These are phyloP conservation scores for Tulasnella sp. DNA, from an alignment of 768 basidiomycete species.

Conservation along the genomic window DNA sequence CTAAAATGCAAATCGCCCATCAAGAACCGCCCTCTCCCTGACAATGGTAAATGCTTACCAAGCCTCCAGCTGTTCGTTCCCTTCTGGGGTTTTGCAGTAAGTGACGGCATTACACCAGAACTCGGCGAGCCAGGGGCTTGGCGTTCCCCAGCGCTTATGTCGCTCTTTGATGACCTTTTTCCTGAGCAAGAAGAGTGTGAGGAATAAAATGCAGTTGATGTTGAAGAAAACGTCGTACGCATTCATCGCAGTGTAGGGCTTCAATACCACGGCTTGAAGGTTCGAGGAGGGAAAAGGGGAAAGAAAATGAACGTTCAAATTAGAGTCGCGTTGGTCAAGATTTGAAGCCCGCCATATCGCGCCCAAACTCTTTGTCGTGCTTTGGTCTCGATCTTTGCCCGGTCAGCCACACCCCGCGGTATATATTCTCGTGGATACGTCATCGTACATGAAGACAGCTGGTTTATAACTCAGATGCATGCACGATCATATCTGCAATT, in stretches of 20 bases:
- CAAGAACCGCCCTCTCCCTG: background rate
- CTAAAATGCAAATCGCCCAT: background rate
- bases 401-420: too few species aligned
- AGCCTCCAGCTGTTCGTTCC: background rate
- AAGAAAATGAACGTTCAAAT: background rate
- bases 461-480: too few species aligned
- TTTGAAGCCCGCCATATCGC: background rate
- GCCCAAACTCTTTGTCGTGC: background rate
- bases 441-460: too few species aligned
- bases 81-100: constrained; percentile 18
- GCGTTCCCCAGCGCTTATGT: background rate
- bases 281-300: background rate
- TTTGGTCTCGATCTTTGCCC: background rate
- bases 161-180: background rate
- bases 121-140: background rate
- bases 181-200: background rate
- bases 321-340: background rate
- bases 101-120: background rate
- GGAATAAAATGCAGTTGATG: background rate
- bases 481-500: too few species aligned
- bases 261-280: background rate
- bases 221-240: background rate
- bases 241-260: background rate
- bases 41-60: background rate
- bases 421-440: too few species aligned